These are phyloP conservation scores for Drechmeria coniospora DNA, from an alignment of 2,329 filamentous ascomycete species.

Conservation along the genomic window DNA sequence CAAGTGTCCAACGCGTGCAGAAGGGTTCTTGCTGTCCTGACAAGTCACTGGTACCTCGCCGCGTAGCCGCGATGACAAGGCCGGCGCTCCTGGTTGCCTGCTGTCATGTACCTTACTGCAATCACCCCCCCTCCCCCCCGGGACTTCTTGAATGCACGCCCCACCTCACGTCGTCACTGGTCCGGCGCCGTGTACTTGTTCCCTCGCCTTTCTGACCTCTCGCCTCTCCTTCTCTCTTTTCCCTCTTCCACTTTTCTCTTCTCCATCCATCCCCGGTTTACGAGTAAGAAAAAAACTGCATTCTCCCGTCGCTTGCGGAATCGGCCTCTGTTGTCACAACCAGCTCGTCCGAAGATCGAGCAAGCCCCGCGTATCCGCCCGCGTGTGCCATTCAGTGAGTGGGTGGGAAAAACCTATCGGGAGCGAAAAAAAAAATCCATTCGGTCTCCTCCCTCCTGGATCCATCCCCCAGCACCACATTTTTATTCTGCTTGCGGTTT, in stretches of 20 bases:
- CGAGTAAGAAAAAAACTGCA: background rate
- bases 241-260: slow-evolving; percentile 9
- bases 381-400: slow-evolving; percentile 2
- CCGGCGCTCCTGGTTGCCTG: slow-evolving; percentile 3
- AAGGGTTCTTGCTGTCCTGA: too few relatives aligned
- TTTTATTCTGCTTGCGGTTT: slow-evolving; percentile 11
- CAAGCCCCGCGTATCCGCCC: slow-evolving; percentile 4
- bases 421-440: slow-evolving; percentile 3
- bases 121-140: slow-evolving; percentile 1
- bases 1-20: too few relatives aligned
- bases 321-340: background rate
- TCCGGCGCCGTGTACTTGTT: slow-evolving; percentile 6
- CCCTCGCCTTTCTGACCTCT: slow-evolving; percentile 8
- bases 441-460: slow-evolving; percentile 7
- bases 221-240: slow-evolving; percentile 10
- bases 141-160: too few relatives aligned
- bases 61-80: slow-evolving; percentile 9
- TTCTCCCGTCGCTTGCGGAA: slow-evolving; percentile 1
- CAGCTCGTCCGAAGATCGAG: too few relatives aligned
- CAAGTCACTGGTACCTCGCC: slow-evolving; percentile 11
- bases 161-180: slow-evolving; percentile 5
- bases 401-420: slow-evolving; percentile 5
- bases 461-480: slow-evolving; percentile 8
- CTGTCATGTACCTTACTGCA: slow-evolving; percentile 1
- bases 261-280: slow-evolving; percentile 5